Evolutionary conservation across 495 filamentous ascomycete species (phyloP).

Genomic region (Penicillium fimorum): DNA sequence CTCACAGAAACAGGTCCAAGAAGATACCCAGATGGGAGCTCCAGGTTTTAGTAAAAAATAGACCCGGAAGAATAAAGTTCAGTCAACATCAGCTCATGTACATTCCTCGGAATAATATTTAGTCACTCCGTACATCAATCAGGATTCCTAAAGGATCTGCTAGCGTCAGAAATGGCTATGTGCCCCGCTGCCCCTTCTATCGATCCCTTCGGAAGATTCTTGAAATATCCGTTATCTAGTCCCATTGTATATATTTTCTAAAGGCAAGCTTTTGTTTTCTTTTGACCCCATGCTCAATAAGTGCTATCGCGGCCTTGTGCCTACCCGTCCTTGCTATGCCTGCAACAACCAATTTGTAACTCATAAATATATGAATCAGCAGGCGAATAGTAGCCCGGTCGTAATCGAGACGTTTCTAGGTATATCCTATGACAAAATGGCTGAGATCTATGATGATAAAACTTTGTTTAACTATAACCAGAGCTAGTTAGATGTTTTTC

Average conservation of each 20-base stretch:
- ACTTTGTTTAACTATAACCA: no score
- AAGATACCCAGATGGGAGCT: background rate
- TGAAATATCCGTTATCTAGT: background rate
- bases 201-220: background rate
- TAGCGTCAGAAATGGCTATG: background rate
- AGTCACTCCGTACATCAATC: background rate
- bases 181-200: background rate
- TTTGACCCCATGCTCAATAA: background rate
- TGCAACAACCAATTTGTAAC: background rate
- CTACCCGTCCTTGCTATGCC: background rate
- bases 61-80: background rate
- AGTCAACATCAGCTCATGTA: background rate
- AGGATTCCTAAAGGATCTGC: background rate
- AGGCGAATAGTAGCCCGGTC: background rate
- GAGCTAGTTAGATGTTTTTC: no score
- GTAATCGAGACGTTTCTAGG: background rate
- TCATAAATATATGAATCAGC: background rate
- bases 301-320: background rate
- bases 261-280: background rate
- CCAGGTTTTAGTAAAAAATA: background rate
- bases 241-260: background rate
- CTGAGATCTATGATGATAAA: no score
- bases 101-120: conserved; percentile 2
- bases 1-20: background rate
- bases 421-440: background rate